Percentiles rank a stretch among this genome's conserved stretches.
phyloP scores from a whole-genome alignment of 495 filamentous ascomycete species.

The Arthonia radiata region DNA sequence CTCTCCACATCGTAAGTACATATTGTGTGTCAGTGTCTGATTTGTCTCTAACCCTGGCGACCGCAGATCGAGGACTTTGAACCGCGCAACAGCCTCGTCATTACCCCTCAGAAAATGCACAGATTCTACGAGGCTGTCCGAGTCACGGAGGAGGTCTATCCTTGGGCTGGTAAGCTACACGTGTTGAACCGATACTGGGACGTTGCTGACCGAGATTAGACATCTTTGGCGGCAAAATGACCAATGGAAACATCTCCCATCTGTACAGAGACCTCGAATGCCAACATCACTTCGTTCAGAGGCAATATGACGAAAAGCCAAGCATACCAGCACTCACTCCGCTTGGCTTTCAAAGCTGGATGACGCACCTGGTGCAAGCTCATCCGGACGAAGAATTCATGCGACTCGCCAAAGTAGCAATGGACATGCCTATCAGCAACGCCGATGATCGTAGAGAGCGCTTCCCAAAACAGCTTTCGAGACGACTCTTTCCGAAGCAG shows the following conservation, averaged over 20 bases:
- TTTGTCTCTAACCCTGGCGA: slow-evolving; percentile 7
- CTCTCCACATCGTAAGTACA: slow-evolving; percentile 44
- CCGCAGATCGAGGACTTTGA: slow-evolving; percentile 50
- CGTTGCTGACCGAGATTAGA: slow-evolving; percentile 20
- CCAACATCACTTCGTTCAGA: slow-evolving; percentile 61
- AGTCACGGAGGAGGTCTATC: slow-evolving; percentile 36
- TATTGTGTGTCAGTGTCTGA: slow-evolving; percentile 1
- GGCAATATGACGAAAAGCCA: slow-evolving; percentile 29
- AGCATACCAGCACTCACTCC: slow-evolving; percentile 58
- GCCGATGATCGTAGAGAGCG: slow-evolving; percentile 49
- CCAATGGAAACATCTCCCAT: slow-evolving; percentile 27
- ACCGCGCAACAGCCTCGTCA: slow-evolving; percentile 49
- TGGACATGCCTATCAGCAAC: slow-evolving; percentile 51
- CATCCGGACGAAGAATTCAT: slow-evolving; percentile 56
- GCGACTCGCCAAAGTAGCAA: slow-evolving; percentile 45
- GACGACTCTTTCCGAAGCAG: slow-evolving; percentile 36
- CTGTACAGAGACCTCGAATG: slow-evolving; percentile 55
- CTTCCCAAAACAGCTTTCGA: slow-evolving; percentile 55
- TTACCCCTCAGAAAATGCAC: slow-evolving; percentile 57
- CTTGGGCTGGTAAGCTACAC: slow-evolving; percentile 30
- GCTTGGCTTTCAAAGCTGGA: slow-evolving; percentile 53
- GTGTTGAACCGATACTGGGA: neutral
- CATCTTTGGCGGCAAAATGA: slow-evolving; percentile 14
- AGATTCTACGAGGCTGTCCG: slow-evolving; percentile 47
- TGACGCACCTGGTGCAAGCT: slow-evolving; percentile 48